These are phyloP conservation scores for Tolypocladium pustulatum DNA, from an alignment of 2,329 filamentous ascomycete genomes.

Conservation along the genomic window DNA sequence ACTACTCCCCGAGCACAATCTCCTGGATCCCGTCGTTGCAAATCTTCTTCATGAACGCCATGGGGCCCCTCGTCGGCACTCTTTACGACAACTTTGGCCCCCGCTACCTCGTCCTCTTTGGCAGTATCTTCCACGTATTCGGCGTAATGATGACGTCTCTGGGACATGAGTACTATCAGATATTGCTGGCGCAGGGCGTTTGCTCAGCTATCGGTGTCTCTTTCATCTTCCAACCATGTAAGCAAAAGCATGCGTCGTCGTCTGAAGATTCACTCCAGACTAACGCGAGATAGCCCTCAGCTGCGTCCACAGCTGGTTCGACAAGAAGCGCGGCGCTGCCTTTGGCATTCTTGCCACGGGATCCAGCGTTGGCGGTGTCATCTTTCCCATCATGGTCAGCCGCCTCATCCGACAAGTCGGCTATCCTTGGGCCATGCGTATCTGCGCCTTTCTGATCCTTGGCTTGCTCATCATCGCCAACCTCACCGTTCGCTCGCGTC, in stretches of 20 bases:
- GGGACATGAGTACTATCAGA: background rate
- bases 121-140: background rate
- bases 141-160: background rate
- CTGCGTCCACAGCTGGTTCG: background rate
- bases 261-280: background rate
- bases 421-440: constrained; percentile 21
- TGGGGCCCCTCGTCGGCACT: constrained; percentile 46
- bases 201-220: background rate
- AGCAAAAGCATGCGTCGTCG: background rate
- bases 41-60: constrained; percentile 37
- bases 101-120: background rate
- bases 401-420: constrained; percentile 18
- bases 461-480: background rate
- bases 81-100: background rate
- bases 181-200: background rate
- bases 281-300: background rate
- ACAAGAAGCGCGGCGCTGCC: constrained; percentile 1
- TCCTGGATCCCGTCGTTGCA: constrained; percentile 47
- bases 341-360: constrained; percentile 16
- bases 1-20: constrained; percentile 37
- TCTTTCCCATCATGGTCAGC: constrained; percentile 22
- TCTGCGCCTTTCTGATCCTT: constrained; percentile 9
- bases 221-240: background rate
- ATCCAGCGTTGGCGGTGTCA: constrained; percentile 19
- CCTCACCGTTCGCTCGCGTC: background rate